Evolutionary conservation across 2,329 filamentous ascomycete genomes (phyloP), one percentile per base, ranked within the genome.

Genomic region (Lachnellula suecica): DNA sequence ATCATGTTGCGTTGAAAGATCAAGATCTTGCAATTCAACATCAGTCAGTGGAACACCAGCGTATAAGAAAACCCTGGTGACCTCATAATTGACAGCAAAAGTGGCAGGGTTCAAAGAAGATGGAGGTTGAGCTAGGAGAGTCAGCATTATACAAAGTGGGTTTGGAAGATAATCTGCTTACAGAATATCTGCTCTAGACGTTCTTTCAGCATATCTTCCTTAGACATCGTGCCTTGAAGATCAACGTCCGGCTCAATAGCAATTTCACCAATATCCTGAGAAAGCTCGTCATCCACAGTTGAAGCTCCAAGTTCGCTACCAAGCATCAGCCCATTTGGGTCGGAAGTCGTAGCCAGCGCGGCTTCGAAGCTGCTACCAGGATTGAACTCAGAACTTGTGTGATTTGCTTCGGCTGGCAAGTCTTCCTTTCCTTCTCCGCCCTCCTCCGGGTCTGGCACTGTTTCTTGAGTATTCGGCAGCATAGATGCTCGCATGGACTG

Each of bases 1-100:
- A 34, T 78, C 68, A 1, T 68, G 59, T 72, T 78, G n/a, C 80
- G 0, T 43, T 38, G 4, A 49, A 19, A 4, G 42, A n/a, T 2
- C 38, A 29, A 15, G 49, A 22, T 9, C 17, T 19, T 9, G 46
- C 29, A 59, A 48, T 15, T 54, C 42, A 17, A 62, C 55, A 1
- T 57, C 46, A 9, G 24, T 31, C 13, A 68, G 42, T 2, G 66
- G 41, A 15, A 62, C 57, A n/a, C 52, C 57, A 8, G 54, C 46
- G 31, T 65, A 57, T 4, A 66, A 47, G 23, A 63, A 68, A 9
- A 68, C 57, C 11, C 67, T 57, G 6, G 55, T 60, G 5, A 68
- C 59, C 47, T 70, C 68, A 27, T 68, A 70, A 23, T 52, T 43
- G 7, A 66, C 51, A 15, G 49, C 57, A 1, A 65, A 44, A 8